Evolutionary conservation across 257 asterid species (phyloP).

Genomic region (Scutellaria galericulata): DNA sequence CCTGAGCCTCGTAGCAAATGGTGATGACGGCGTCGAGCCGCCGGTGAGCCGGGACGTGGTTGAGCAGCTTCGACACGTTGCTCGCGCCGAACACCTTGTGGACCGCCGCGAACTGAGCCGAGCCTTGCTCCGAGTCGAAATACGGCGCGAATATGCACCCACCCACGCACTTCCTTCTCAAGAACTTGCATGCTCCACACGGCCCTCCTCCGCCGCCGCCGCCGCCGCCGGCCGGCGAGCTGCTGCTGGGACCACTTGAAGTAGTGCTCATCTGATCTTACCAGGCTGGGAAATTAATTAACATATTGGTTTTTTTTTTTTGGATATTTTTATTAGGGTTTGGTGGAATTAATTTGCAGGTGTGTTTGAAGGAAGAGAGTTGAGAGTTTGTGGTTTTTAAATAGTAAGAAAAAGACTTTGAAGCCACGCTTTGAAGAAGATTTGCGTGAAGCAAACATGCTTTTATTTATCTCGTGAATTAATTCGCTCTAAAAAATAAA

Average conservation of each 20-base stretch:
- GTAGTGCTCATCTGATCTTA: constrained; percentile 41
- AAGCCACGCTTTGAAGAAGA: constrained; percentile 88
- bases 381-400: constrained; percentile 34
- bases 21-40: constrained; percentile 74
- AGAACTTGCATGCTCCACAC: constrained; percentile 91
- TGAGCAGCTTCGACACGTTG: constrained; percentile 73
- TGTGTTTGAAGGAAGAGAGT: constrained; percentile 31
- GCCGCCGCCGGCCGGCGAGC: constrained; percentile 16
- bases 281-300: no score
- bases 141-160: constrained; percentile 86
- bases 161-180: constrained; percentile 75
- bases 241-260: constrained; percentile 24
- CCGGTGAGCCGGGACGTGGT: constrained; percentile 61
- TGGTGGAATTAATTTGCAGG: constrained; percentile 33
- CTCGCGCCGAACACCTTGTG: constrained; percentile 89
- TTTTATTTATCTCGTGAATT: constrained; percentile 59
- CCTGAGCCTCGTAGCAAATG: constrained; percentile 77
- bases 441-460: constrained; percentile 95
- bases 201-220: constrained; percentile 62
- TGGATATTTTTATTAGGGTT: constrained; percentile 44
- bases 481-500: constrained; percentile 9
- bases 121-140: constrained; percentile 85
- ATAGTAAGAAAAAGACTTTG: constrained; percentile 62
- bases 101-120: constrained; percentile 82
- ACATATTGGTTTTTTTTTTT: no score